Evolutionary conservation across 2,329 filamentous ascomycete genomes (phyloP).

Genomic region (Sporothrix phasma): DNA sequence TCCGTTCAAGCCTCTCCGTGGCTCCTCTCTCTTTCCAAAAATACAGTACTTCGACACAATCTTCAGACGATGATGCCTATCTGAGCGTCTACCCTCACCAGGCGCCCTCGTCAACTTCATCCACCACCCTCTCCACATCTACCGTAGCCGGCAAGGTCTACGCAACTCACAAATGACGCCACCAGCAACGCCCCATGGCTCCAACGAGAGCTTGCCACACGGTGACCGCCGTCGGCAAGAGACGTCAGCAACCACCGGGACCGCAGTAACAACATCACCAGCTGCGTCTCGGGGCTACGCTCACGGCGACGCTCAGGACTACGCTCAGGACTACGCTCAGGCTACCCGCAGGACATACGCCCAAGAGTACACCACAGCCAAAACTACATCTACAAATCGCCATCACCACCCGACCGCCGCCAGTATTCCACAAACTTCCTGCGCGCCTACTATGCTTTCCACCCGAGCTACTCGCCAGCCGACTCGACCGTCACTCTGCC

Average conservation of each 20-base stretch:
- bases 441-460: slow-evolving; percentile 87
- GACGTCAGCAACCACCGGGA: background rate
- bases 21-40: slow-evolving; percentile 49
- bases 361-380: slow-evolving; percentile 9
- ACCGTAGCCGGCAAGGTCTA: slow-evolving; percentile 31
- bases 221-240: slow-evolving; percentile 26
- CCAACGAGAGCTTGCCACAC: slow-evolving; percentile 47
- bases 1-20: slow-evolving; percentile 51
- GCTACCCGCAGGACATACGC: slow-evolving; percentile 2
- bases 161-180: slow-evolving; percentile 60
- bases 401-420: slow-evolving; percentile 42
- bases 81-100: slow-evolving; percentile 37
- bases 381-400: slow-evolving; percentile 10
- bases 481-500: slow-evolving; percentile 82
- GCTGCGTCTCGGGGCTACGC: background rate
- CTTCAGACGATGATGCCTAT: slow-evolving; percentile 24
- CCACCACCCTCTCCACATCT: slow-evolving; percentile 14
- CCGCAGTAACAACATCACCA: background rate
- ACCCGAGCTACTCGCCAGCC: slow-evolving; percentile 65
- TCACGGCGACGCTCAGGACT: slow-evolving; percentile 2
- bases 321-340: slow-evolving; percentile 4
- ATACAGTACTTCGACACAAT: slow-evolving; percentile 23
- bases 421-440: slow-evolving; percentile 89
- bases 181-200: slow-evolving; percentile 62
- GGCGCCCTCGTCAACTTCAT: slow-evolving; percentile 63